phyloP scores from a whole-genome alignment of 495 filamentous ascomycete genomes.

The Aspergillus cavernicola region DNA sequence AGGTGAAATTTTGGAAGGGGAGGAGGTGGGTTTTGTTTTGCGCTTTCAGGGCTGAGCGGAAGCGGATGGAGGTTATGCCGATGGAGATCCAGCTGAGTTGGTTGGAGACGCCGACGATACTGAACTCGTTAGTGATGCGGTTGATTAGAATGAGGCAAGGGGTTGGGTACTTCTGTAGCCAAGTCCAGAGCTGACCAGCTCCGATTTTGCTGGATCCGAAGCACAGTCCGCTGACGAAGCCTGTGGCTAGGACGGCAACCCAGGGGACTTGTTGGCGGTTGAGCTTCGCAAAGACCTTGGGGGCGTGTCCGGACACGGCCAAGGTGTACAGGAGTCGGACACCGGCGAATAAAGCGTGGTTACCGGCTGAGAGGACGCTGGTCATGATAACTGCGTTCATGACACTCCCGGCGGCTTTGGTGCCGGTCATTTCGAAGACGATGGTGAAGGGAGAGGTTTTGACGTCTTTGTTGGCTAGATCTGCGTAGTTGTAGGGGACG shows the following conservation, averaged over 20 bases:
- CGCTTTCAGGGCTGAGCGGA: constrained; percentile 48
- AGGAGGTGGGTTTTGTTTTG: constrained; percentile 56
- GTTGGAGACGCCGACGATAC: constrained; percentile 59
- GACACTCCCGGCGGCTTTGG: constrained; percentile 46
- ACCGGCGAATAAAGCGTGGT: constrained; percentile 53
- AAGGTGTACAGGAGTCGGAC: constrained; percentile 49
- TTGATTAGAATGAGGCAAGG: background rate
- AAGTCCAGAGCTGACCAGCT: constrained; percentile 54
- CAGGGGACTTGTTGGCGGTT: constrained; percentile 57
- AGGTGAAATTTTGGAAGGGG: constrained; percentile 60
- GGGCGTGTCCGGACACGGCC: constrained; percentile 45
- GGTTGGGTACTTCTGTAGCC: constrained; percentile 48
- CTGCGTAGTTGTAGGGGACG: constrained; percentile 49
- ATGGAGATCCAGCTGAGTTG: constrained; percentile 61
- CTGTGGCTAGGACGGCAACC: constrained; percentile 55
- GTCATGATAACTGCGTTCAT: constrained; percentile 57
- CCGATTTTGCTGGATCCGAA: constrained; percentile 62
- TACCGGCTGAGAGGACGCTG: constrained; percentile 49
- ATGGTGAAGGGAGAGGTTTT: constrained; percentile 51
- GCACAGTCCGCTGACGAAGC: constrained; percentile 52
- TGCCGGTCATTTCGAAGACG: constrained; percentile 49
- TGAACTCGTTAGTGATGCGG: too few relatives aligned
- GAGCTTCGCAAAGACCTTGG: constrained; percentile 43
- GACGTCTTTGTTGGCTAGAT: constrained; percentile 35
- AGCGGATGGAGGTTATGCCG: constrained; percentile 55